Percentiles rank a stretch among this genome's conserved stretches.
Conservation (phyloP, 768 basidiomycete genomes). For the Fistulinella prunicolor region DNA sequence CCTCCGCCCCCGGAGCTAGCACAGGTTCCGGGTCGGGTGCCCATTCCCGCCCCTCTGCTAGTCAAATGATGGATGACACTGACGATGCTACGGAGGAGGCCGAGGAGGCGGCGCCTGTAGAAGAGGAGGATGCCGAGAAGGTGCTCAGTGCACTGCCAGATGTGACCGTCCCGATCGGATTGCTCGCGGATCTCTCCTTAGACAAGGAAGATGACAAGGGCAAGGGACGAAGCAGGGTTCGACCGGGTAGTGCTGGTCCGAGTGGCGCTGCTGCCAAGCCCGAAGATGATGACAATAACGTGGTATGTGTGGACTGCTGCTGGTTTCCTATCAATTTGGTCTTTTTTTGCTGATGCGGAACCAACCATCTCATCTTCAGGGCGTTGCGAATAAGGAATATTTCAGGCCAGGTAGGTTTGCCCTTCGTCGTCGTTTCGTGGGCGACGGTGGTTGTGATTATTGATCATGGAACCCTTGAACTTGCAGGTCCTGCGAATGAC, state of each 20-base stretch:
- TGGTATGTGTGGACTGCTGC: conserved; percentile 52
- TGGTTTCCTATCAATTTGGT: too few relatives aligned
- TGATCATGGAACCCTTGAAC: neutral
- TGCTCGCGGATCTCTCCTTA: conserved; percentile 71
- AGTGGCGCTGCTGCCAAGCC: conserved; percentile 23
- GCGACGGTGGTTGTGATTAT: neutral
- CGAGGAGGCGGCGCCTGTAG: conserved; percentile 29
- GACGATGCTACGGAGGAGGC: conserved; percentile 36
- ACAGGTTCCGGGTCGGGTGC: neutral
- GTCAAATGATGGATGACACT: conserved; percentile 31
- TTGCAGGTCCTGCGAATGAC: conserved; percentile 65
- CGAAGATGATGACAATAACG: conserved; percentile 59
- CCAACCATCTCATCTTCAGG: conserved; percentile 49
- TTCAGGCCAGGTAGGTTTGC: conserved; percentile 64
- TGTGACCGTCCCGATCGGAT: conserved; percentile 67
- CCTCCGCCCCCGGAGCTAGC: neutral
- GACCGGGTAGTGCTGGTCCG: conserved; percentile 23
- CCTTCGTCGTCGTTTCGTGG: neutral
- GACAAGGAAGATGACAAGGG: conserved; percentile 48
- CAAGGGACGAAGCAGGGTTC: conserved; percentile 36
- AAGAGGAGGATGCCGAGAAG: conserved; percentile 44
- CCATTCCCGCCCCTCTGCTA: neutral
- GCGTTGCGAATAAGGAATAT: conserved; percentile 76
- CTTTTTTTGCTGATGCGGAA: too few relatives aligned
- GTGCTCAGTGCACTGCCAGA: conserved; percentile 57